Base-by-base conservation (phyloP, 345 rosid species). In the Citrus maxima region DNA sequence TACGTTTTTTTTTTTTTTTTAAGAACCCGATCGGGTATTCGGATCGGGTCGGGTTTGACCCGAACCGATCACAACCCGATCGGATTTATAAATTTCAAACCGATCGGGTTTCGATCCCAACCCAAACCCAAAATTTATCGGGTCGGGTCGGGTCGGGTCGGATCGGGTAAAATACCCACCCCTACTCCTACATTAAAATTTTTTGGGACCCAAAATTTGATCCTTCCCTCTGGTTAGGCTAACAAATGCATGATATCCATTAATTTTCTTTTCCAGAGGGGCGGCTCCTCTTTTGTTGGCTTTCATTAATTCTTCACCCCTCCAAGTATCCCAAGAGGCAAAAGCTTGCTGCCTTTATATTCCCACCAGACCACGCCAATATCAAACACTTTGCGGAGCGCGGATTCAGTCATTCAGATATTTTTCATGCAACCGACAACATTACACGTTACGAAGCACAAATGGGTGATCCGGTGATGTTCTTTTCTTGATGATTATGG, bases 171-270 rank as follows among this genome's bases (percentile, higher is more conserved):
- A n/a, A n/a, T n/a, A n/a, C n/a, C n/a, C n/a, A n/a, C n/a, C n/a
- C n/a, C n/a, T n/a, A n/a, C 68, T 34, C 75, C 35, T 27, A 2
- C 38, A 68, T 38, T 10, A 38, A 42, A 24, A 35, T 5, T 27
- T 3, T 61, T 42, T 1, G 67, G 73, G 78, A 60, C 82, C 74
- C 70, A 59, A 4, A 27, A 6, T 67, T 74, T 65, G 63, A 61
- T 55, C 34, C 19, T 7, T 58, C 25, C 14, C 28, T 1, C 18
- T 46, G 35, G 6, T 30, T 70, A 3, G 24, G 73, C 32, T 1
- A 10, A 10, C 71, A 18, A 32, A 28, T 54, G 46, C 25, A 4
- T 21, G 70, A 21, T 21, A 21, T 13, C 25, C 22, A 22, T 66
- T 24, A 34, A 66, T 66, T 66, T 18, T 54, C 22, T 18, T 54